These are phyloP conservation scores for Geoglossum cookeanum DNA, from an alignment of 2,329 filamentous ascomycete species.

Conservation along the genomic window DNA sequence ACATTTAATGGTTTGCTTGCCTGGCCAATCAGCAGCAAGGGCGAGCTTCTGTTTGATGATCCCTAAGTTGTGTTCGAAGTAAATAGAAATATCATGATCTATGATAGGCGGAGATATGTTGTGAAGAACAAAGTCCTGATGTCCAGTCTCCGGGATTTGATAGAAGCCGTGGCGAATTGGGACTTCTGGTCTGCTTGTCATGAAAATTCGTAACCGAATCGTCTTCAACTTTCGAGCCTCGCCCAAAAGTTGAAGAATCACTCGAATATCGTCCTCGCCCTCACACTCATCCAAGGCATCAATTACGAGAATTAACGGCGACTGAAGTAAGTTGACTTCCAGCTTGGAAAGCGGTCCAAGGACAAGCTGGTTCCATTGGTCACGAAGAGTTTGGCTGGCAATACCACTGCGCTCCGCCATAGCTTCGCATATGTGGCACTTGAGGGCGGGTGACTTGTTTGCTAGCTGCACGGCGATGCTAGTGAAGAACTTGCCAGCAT, in stretches of 20 bases:
- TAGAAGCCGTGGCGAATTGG: slow-evolving; percentile 12
- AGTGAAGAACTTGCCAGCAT: slow-evolving; percentile 20
- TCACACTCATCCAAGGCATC: slow-evolving; percentile 17
- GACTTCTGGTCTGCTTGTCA: slow-evolving; percentile 16
- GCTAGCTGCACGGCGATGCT: slow-evolving; percentile 22
- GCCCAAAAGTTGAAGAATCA: slow-evolving; percentile 12
- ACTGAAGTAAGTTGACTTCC: slow-evolving; percentile 2
- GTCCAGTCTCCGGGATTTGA: slow-evolving; percentile 12
- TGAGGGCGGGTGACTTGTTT: slow-evolving; percentile 14
- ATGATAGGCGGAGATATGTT: slow-evolving; percentile 16
- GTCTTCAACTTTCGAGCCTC: slow-evolving; percentile 4
- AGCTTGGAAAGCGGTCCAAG: slow-evolving; percentile 17
- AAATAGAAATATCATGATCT: slow-evolving; percentile 8
- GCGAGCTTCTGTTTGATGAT: slow-evolving; percentile 12
- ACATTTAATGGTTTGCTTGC: slow-evolving; percentile 9
- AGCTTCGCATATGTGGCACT: slow-evolving; percentile 12
- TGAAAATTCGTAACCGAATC: slow-evolving; percentile 12
- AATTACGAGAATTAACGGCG: slow-evolving; percentile 11
- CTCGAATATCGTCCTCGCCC: slow-evolving; percentile 8
- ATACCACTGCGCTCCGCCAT: slow-evolving; percentile 18
- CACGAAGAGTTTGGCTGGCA: slow-evolving; percentile 12
- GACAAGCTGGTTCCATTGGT: slow-evolving; percentile 26
- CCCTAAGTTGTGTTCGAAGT: slow-evolving; percentile 16
- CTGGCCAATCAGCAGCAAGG: slow-evolving; percentile 17
- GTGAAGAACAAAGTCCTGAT: slow-evolving; percentile 7